phyloP scores from a whole-genome alignment of 768 basidiomycete species.

The Candolleomyces efflorescens region DNA sequence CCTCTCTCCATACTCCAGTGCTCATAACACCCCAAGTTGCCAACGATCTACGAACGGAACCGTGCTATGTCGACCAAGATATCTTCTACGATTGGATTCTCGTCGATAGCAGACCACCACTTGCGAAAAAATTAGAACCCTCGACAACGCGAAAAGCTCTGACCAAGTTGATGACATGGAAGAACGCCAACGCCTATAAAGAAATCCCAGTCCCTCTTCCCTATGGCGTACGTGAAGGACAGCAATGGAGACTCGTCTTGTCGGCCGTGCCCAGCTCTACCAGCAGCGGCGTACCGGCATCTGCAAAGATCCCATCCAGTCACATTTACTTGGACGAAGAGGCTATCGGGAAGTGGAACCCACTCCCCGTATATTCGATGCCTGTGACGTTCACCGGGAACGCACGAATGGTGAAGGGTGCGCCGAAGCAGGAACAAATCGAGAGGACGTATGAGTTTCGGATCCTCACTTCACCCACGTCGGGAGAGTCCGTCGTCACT shows the following conservation, averaged over 20 bases:
- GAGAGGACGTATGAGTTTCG: constrained; percentile 44
- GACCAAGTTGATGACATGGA: constrained; percentile 72
- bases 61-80: constrained; percentile 48
- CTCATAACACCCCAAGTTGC: constrained; percentile 77
- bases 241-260: constrained; percentile 65
- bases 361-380: constrained; percentile 67
- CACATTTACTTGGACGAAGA: constrained; percentile 39
- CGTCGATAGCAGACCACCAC: not conserved
- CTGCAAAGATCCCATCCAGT: constrained; percentile 10
- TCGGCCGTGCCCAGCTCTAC: constrained; percentile 26
- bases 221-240: constrained; percentile 41
- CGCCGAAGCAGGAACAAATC: constrained; percentile 65
- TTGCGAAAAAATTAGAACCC: constrained; percentile 13
- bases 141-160: no score
- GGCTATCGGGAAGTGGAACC: constrained; percentile 32
- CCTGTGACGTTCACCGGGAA: constrained; percentile 43
- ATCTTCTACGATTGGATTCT: constrained; percentile 68
- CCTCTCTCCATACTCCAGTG: constrained; percentile 39
- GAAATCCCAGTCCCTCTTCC: constrained; percentile 68
- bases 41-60: constrained; percentile 87
- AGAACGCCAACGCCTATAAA: constrained; percentile 66
- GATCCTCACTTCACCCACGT: not conserved
- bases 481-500: not conserved
- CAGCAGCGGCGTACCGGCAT: not conserved
- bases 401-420: constrained; percentile 21